These are phyloP conservation scores for Rhodomyrtus tomentosa DNA, from an alignment of 345 rosid genomes.

Conservation along the genomic window DNA sequence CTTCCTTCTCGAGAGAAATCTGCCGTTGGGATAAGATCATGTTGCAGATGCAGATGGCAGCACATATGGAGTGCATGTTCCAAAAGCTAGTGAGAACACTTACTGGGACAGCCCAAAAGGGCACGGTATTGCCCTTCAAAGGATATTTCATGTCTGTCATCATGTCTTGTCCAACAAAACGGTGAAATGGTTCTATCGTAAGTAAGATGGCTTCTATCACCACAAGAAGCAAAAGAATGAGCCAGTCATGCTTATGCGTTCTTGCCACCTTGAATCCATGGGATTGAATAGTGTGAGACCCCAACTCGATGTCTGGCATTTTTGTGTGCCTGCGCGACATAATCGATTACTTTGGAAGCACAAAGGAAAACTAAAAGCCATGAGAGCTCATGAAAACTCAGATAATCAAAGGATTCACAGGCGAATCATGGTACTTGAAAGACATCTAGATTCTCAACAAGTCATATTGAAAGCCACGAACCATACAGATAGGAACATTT, in stretches of 20 bases:
- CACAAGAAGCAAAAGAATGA: slow-evolving; percentile 33
- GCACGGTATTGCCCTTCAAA: slow-evolving; percentile 36
- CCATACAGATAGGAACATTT: neutral
- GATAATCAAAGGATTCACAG: neutral
- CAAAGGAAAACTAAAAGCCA: neutral
- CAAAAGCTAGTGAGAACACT: neutral
- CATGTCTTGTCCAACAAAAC: slow-evolving; percentile 50
- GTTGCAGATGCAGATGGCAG: neutral
- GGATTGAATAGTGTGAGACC: slow-evolving; percentile 28
- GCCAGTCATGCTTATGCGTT: slow-evolving; percentile 39
- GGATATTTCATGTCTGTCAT: slow-evolving; percentile 51
- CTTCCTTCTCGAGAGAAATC: neutral
- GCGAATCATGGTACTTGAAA: neutral
- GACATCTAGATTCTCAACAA: neutral
- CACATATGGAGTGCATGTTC: neutral
- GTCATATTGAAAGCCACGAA: neutral
- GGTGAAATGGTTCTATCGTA: slow-evolving; percentile 53
- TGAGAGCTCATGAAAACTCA: neutral
- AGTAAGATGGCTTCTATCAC: slow-evolving; percentile 28
- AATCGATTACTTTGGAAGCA: neutral
- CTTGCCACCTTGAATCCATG: slow-evolving; percentile 43
- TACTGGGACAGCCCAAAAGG: slow-evolving; percentile 61
- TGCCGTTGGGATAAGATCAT: slow-evolving; percentile 4
- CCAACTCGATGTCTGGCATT: slow-evolving; percentile 30
- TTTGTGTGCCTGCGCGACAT: neutral